phyloP scores from a whole-genome alignment of 2,329 filamentous ascomycete species.

The Colletotrichum karsti region DNA sequence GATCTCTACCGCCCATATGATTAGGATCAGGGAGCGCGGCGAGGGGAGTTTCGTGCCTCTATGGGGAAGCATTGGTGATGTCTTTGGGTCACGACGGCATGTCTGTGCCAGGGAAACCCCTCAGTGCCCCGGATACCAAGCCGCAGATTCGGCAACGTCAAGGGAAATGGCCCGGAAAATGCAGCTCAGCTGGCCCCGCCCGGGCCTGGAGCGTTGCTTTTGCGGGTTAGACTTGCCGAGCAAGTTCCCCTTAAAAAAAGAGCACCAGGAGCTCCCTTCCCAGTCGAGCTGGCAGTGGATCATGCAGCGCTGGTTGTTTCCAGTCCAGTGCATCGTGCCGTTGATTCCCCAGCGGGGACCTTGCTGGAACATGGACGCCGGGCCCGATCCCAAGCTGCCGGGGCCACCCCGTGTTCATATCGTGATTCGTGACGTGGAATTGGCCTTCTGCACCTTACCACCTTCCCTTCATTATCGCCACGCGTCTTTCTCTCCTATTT shows the following conservation, averaged over 20 bases:
- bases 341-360: background rate
- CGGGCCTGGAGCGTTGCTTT: too few species aligned
- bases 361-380: background rate
- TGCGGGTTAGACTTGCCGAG: background rate
- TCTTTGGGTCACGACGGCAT: too few species aligned
- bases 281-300: background rate
- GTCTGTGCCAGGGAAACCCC: background rate
- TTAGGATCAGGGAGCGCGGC: too few species aligned
- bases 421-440: slow-evolving; percentile 27
- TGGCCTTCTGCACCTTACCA: slow-evolving; percentile 3
- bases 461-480: slow-evolving; percentile 9
- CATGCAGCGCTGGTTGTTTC: background rate
- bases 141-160: background rate
- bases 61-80: background rate
- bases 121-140: background rate
- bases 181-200: background rate
- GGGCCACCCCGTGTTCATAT: slow-evolving; percentile 14
- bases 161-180: background rate
- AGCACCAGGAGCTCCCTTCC: slow-evolving; percentile 12
- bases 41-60: background rate
- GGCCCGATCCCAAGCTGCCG: background rate
- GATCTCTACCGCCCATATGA: too few species aligned
- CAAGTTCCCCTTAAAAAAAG: background rate
- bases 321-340: background rate
- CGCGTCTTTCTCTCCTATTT: slow-evolving; percentile 24